Percentiles rank a stretch among this genome's conserved stretches.
Evolutionary conservation across 805 yeast genomes (phyloP).

Genomic region (Saturnispora quitensis): DNA sequence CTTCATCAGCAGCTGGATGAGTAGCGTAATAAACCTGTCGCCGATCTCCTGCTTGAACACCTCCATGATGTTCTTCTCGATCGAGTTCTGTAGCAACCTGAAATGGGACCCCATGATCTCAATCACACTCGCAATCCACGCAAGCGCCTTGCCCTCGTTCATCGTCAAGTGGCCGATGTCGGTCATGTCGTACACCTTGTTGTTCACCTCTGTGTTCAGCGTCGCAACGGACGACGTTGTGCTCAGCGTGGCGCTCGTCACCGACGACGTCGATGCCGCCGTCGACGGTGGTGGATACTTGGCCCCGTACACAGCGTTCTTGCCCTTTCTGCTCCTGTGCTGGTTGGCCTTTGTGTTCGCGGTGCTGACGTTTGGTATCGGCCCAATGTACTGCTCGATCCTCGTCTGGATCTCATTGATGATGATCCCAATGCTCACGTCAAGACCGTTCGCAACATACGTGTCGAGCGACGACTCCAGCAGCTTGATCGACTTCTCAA

Average conservation of each 20-base stretch:
- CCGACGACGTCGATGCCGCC: conserved; percentile 5
- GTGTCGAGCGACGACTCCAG: conserved; percentile 79
- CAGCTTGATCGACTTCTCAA: conserved; percentile 49
- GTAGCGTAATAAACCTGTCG: conserved; percentile 65
- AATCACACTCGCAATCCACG: conserved; percentile 57
- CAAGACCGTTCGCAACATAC: conserved; percentile 86
- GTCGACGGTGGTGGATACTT: conserved; percentile 9
- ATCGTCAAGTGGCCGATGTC: conserved; percentile 16
- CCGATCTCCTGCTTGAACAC: conserved; percentile 94
- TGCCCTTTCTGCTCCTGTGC: not conserved
- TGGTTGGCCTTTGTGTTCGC: not conserved
- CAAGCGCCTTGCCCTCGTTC: conserved; percentile 33
- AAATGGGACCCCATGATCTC: conserved; percentile 62
- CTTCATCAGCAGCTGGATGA: conserved; percentile 69
- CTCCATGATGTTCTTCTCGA: conserved; percentile 81
- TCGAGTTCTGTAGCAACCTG: conserved; percentile 63
- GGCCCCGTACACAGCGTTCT: conserved; percentile 5
- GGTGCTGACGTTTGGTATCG: conserved; percentile 20
- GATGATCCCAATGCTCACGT: conserved; percentile 83
- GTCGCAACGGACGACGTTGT: not conserved
- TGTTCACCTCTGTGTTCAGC: not conserved
- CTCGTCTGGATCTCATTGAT: conserved; percentile 53
- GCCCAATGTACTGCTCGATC: conserved; percentile 11
- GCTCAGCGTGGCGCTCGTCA: not conserved
- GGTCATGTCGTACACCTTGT: conserved; percentile 8